Evolutionary conservation across 1,139 yeast genomes (phyloP).

Genomic region (Candida sp.): DNA sequence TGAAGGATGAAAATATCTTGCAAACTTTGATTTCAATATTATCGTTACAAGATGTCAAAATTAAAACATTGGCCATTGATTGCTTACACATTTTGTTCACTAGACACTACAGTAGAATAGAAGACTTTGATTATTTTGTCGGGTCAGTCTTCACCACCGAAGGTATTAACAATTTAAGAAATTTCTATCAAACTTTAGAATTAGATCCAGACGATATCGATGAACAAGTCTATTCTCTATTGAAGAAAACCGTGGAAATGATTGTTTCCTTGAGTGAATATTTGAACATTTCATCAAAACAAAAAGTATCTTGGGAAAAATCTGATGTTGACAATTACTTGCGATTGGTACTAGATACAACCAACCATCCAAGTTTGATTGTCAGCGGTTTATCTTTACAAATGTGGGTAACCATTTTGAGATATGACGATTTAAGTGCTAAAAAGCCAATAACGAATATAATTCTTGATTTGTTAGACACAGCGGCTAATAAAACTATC

Average conservation of each 20-base stretch:
- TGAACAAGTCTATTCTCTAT: conserved; percentile 71
- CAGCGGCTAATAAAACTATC: conserved; percentile 75
- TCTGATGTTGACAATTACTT: conserved; percentile 65
- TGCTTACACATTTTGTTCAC: conserved; percentile 88
- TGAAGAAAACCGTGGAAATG: conserved; percentile 92
- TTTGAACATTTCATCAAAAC: conserved; percentile 45
- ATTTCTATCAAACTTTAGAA: conserved; percentile 60
- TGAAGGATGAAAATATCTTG: conserved; percentile 65
- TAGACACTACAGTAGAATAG: conserved; percentile 64
- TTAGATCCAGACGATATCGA: conserved; percentile 77
- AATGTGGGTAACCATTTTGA: conserved; percentile 88
- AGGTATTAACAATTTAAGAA: conserved; percentile 65
- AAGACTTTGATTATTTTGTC: conserved; percentile 76
- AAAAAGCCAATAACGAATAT: conserved; percentile 47
- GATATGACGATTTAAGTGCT: conserved; percentile 71
- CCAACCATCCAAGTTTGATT: conserved; percentile 82
- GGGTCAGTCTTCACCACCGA: conserved; percentile 74
- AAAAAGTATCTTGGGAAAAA: conserved; percentile 42
- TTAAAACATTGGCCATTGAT: conserved; percentile 84
- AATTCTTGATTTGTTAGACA: conserved; percentile 67
- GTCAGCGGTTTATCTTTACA: conserved; percentile 88
- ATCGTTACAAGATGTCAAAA: conserved; percentile 55
- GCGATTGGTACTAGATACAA: conserved; percentile 72
- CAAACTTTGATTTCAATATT: conserved; percentile 62
- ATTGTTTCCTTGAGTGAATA: conserved; percentile 85